Evolutionary conservation across 2,329 filamentous ascomycete genomes (phyloP).

Genomic region (Penicillium sp.): DNA sequence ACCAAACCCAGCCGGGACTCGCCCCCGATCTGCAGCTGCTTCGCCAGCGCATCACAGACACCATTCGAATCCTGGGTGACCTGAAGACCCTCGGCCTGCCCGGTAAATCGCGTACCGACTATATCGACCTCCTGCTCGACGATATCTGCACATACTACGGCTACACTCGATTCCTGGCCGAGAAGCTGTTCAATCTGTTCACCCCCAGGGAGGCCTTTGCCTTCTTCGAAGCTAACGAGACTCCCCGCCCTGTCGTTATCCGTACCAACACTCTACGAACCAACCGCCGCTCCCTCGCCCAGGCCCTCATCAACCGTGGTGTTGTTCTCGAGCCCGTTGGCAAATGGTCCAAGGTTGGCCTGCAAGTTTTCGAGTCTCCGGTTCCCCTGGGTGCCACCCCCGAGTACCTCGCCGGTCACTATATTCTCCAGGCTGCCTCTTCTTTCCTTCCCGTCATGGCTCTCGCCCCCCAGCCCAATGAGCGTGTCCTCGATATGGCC

Average conservation of each 20-base stretch:
- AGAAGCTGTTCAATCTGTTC: constrained; percentile 93
- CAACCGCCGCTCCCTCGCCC: constrained; percentile 75
- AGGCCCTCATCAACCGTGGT: constrained; percentile 91
- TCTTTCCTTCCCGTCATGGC: constrained; percentile 99
- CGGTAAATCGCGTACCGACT: constrained; percentile 80
- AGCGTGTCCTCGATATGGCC: constrained; percentile 91
- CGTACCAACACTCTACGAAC: constrained; percentile 91
- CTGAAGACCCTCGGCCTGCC: constrained; percentile 79
- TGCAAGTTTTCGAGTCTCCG: constrained; percentile 91
- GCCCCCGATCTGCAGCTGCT: constrained; percentile 89
- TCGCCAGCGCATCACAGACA: constrained; percentile 86
- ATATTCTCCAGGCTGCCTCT: constrained; percentile 94
- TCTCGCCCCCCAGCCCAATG: constrained; percentile 86
- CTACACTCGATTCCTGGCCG: constrained; percentile 90
- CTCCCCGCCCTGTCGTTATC: constrained; percentile 87
- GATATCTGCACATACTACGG: constrained; percentile 97
- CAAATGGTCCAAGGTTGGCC: constrained; percentile 97
- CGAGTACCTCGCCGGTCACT: constrained; percentile 95
- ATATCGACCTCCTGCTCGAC: constrained; percentile 79
- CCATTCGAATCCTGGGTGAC: constrained; percentile 85
- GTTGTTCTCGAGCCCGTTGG: constrained; percentile 95
- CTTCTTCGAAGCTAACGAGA: constrained; percentile 99
- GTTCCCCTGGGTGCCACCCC: constrained; percentile 90
- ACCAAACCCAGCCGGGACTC: constrained; percentile 62
- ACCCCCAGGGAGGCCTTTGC: constrained; percentile 90